Evolutionary conservation across 2,329 filamentous ascomycete genomes (phyloP), one percentile per base, ranked within the genome.

Genomic region (Colletotrichum higginsianum): DNA sequence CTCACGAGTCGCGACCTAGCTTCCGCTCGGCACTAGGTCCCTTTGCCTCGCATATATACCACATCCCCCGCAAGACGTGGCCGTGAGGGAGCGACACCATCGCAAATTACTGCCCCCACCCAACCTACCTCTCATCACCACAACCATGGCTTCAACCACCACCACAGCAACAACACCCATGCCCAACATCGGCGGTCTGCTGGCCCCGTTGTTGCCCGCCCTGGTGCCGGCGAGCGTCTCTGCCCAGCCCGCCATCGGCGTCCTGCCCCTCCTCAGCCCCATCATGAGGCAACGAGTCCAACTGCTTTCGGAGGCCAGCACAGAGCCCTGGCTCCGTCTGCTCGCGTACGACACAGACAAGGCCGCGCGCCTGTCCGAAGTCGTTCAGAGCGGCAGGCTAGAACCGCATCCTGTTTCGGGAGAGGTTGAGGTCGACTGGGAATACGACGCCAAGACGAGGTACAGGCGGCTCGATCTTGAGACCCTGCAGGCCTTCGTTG

Each of bases 351-450:
- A 93, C 76, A 77, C 85, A 9, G 80, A 86, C 74, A 86, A 87
- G 73, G 84, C 86, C 3, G 83, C 88, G 53, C 87, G 85, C 74
- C 85, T 96, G 21, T 85, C 87, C n/a, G 84, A 89, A 69, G 83
- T 92, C 16, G 90, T 90, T 42, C 86, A 87, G 75, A 86, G 87
- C 67, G 89, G 93, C 64, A 83, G 87, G 56, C 84, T 96, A 42
- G 92, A 95, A 79, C 92, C 93, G n/a, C 94, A 96, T 77, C 94
- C 94, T 3, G 90, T 92, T 5, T 94, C 92, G 2, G 93, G 93
- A 65, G 93, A 95, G 80, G 89, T 96, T 65, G 93, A 96, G 82
- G 82, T 95, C 23, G 91, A 93, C 79, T 90, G 88, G 86, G 87
- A 90, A 76, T 86, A 86, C 67, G 92, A 94, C 67, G 87, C 89